Percentiles rank a stretch among this genome's conserved stretches.
These are phyloP conservation scores for Dendrobium huoshanense DNA, from an alignment of 106 monocot genomes.

Conservation along the genomic window DNA sequence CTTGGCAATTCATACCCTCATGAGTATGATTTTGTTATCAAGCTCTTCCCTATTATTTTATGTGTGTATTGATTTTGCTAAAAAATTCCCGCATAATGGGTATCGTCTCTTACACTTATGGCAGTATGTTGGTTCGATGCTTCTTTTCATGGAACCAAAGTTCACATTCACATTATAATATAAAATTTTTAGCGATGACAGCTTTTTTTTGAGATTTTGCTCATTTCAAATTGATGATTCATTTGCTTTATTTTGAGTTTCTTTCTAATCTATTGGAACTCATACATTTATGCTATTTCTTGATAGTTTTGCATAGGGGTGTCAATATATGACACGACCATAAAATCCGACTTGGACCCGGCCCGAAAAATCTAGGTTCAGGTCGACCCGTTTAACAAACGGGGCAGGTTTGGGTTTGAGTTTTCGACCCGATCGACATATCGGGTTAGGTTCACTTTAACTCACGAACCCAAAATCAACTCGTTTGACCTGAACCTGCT, in stretches of 20 bases:
- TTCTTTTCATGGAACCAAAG: not conserved
- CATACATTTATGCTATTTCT: not conserved
- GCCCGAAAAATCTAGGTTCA: too few relatives aligned
- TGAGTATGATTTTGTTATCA: not conserved
- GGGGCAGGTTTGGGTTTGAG: too few relatives aligned
- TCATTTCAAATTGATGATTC: conserved; percentile 3
- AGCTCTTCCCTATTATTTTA: not conserved
- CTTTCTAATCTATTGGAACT: not conserved
- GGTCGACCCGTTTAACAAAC: too few relatives aligned
- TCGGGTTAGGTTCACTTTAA: too few relatives aligned
- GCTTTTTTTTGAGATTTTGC: not conserved
- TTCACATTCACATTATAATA: not conserved
- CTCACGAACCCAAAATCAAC: too few relatives aligned
- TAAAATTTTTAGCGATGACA: not conserved
- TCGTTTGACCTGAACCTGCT: too few relatives aligned
- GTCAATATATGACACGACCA: too few relatives aligned
- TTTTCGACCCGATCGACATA: too few relatives aligned
- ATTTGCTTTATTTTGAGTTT: not conserved
- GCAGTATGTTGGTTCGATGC: not conserved
- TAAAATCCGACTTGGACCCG: too few relatives aligned
- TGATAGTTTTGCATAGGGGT: not conserved
- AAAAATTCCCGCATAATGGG: not conserved
- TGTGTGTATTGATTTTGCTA: not conserved
- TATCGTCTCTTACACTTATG: not conserved
- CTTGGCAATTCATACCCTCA: not conserved